Percentiles rank a stretch among this genome's conserved stretches.
phyloP scores from a whole-genome alignment of 805 yeast species.

The Kodamaea hsintzibuensis region DNA sequence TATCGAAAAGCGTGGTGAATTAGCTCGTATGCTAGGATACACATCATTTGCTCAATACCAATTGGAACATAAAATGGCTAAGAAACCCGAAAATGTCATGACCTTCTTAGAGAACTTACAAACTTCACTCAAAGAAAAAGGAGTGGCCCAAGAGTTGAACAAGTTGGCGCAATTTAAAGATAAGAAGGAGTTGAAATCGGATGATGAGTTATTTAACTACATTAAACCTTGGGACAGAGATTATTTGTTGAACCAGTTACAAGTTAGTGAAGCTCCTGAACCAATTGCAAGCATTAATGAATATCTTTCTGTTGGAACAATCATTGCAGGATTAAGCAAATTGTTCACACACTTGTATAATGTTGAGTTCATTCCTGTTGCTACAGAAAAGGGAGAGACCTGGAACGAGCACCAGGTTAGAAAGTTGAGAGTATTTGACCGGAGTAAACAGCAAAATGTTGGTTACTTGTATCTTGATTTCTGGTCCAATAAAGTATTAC shows the following conservation, averaged over 20 bases:
- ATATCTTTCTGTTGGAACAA: conserved; percentile 82
- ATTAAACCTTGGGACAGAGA: conserved; percentile 78
- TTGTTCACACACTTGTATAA: conserved; percentile 75
- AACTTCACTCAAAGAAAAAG: conserved; percentile 40
- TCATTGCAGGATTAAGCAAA: conserved; percentile 77
- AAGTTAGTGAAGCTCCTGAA: conserved; percentile 11
- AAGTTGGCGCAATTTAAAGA: conserved; percentile 40
- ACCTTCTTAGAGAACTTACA: conserved; percentile 66
- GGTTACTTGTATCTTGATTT: conserved; percentile 89
- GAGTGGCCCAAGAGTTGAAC: conserved; percentile 59
- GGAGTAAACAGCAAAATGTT: conserved; percentile 51
- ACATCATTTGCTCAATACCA: conserved; percentile 76
- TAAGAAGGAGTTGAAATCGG: conserved; percentile 5
- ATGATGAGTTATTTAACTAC: neutral
- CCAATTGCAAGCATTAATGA: conserved; percentile 51
- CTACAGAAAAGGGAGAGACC: conserved; percentile 68
- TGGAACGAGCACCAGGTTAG: conserved; percentile 84
- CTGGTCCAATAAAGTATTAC: conserved; percentile 75
- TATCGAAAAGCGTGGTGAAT: conserved; percentile 61
- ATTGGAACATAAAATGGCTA: conserved; percentile 87
- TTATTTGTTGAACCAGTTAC: conserved; percentile 38
- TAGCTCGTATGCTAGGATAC: conserved; percentile 75
- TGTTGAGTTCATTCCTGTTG: conserved; percentile 67
- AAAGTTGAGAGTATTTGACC: conserved; percentile 69
- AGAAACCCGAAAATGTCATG: conserved; percentile 70